phyloP scores from a whole-genome alignment of 805 yeast genomes.

The Wickerhamiella kurtzmanii region DNA sequence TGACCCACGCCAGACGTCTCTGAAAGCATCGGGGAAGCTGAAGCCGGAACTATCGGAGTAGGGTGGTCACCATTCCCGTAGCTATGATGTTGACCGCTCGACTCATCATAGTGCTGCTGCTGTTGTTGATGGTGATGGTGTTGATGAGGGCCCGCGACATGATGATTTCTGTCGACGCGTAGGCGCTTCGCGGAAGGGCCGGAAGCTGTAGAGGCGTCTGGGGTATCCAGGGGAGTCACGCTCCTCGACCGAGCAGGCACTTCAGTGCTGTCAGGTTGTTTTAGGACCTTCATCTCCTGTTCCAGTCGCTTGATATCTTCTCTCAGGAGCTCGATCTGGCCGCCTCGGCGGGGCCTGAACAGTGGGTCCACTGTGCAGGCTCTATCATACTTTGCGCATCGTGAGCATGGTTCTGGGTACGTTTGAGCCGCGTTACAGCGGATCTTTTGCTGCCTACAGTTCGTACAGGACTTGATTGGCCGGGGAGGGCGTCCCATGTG shows the following conservation, averaged over 20 bases:
- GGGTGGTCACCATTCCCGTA: too few species aligned
- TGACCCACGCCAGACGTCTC: background rate
- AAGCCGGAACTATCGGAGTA: too few species aligned
- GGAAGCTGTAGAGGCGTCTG: background rate
- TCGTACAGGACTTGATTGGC: conserved; percentile 87
- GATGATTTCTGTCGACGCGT: background rate
- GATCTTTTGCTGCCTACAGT: conserved; percentile 88
- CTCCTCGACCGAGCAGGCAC: background rate
- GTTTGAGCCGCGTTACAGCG: conserved; percentile 82
- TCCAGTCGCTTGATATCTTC: conserved; percentile 72
- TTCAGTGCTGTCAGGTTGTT: conserved; percentile 37
- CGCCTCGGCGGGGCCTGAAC: conserved; percentile 82
- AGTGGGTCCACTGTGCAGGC: conserved; percentile 83
- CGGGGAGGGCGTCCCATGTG: conserved; percentile 25
- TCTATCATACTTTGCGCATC: conserved; percentile 70
- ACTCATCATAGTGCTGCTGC: too few species aligned
- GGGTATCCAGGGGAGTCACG: background rate
- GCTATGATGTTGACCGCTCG: too few species aligned
- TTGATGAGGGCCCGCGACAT: too few species aligned
- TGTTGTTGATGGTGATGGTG: background rate
- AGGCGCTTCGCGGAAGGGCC: background rate
- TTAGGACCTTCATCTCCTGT: conserved; percentile 54
- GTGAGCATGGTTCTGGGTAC: conserved; percentile 66
- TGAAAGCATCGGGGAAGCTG: conserved; percentile 2
- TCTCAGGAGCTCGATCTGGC: conserved; percentile 70